Base-by-base conservation (phyloP, 2,329 filamentous ascomycete species). In the Scedosporium boydii region DNA sequence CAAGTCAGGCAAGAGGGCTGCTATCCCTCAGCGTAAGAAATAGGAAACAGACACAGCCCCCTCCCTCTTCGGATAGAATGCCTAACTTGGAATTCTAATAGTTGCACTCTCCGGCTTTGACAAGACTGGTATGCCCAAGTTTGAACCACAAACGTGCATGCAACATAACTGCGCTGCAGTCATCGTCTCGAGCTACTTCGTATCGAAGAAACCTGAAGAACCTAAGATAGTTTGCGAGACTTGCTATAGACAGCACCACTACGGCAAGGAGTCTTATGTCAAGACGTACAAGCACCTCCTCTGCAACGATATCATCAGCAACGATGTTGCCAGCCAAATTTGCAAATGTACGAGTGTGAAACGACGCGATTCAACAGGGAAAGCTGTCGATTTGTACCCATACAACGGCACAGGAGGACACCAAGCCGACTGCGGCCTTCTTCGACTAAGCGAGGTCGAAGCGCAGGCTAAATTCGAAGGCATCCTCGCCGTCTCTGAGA, bases 201-300 rank as follows among this genome's bases (percentile, higher is more conserved):
- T 53, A 9, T 66, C 65, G 7, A 51, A 60, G 0, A 34, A 51
- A n/a, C 44, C 61, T 3, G 34, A 66, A 14, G 58, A 60, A 10
- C 62, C 63, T 0, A 16, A 57, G 2, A 46, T 61, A 14, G 63
- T 75, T n/a, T 75, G 73, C 63, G 73, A 76, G 59, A 59, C 58
- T 18, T 77, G 75, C 63, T 76, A 75, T 62, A 63, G 71, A 26
- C 55, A 63, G 3, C 63, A 64, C 0, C 67, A 71, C 61, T 71
- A 72, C 44, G 70, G 70, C 6, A 64, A 70, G 3, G 26, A 59
- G 3, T 60, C 64, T 0, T 74, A 69, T 62, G 58, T 61, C 1
- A 76, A 76, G 63, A 57, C 66, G 9, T 72, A 74, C 62, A 76
- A 76, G 59, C 68, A 73, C 41, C 73, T 68, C 58, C 68, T 71